These are phyloP conservation scores for Boehmeria nivea DNA, from an alignment of 306 rosid species.

Conservation along the genomic window DNA sequence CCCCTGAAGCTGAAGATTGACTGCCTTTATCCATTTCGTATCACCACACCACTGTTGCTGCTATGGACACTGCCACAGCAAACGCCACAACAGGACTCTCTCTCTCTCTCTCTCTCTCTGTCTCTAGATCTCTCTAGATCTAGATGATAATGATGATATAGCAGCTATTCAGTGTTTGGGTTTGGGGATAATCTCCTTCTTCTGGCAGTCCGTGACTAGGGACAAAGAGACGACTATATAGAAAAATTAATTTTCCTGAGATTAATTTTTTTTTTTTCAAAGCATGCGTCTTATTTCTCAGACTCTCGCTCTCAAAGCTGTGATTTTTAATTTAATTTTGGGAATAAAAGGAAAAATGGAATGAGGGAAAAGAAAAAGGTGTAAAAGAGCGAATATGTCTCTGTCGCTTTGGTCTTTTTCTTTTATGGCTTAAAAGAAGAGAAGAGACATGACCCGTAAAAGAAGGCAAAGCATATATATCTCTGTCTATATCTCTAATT, in stretches of 20 bases:
- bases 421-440: constrained; percentile 24
- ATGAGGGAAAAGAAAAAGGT: neutral
- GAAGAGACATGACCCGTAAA: constrained; percentile 33
- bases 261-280: no score
- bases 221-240: constrained; percentile 15
- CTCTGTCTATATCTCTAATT: no score
- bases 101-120: constrained; percentile 6
- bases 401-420: constrained; percentile 3
- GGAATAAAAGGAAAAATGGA: neutral
- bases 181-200: constrained; percentile 19
- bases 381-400: constrained; percentile 14
- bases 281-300: neutral
- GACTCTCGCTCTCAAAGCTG: no score
- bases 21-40: constrained; percentile 44
- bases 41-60: no score
- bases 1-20: constrained; percentile 47
- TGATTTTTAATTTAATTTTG: neutral
- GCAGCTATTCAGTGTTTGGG: no score
- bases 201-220: constrained; percentile 28
- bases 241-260: neutral
- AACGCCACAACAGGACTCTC: neutral
- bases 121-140: constrained; percentile 13
- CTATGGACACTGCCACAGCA: no score
- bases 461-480: constrained; percentile 33
- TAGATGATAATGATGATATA: no score